Evolutionary conservation across 2,329 filamentous ascomycete species (phyloP), one percentile per base, ranked within the genome.

Genomic region (Neonectria faginata): DNA sequence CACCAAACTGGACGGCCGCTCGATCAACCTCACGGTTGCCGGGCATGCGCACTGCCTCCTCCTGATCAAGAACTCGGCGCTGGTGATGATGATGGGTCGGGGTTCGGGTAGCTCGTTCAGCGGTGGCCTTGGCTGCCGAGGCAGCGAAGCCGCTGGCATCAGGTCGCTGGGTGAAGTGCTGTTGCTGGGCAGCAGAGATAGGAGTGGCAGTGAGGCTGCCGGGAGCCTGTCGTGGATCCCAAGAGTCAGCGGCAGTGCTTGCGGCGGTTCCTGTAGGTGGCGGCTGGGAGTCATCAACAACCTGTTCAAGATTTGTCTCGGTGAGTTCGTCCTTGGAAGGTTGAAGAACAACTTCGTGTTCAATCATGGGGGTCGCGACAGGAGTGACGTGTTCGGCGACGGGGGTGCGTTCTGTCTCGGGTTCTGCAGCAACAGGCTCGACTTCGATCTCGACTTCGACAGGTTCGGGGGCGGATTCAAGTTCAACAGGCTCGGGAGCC

Each of bases 21-120:
- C 94, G 91, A 78, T 98, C 95, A 29, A 99, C 92, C 57, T 96
- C 94, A 71, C 96, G 94, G 83, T 97, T 97, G 65, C 93, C 94
- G 50, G 96, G 96, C 95, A 99, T 97, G 69, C 97, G 94, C 44
- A 99, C 96, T 64, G 96, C 93, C 82, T 99, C 96, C 79, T 97
- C 94, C 78, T 99, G 96, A 74, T 98, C 94, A 75, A 97, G 85
- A 58, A 97, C 87, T 74, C 93, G 92, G 70, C 95, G 90, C 78
- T 97, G 92, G 36, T 70, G 68, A 36, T 73, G 71, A 20, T 73
- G 71, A 79, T 92, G 93, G 81, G 91, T 94, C 20, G 93, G 88
- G 59, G 89, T 90, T 66, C 95, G 92, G 65, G 84, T 83, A 25
- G 87, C 82, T 66, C 87, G 78, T 74, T 89, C 82, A 64, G 87